phyloP scores from a whole-genome alignment of 2,329 filamentous ascomycete genomes.

The Tolypocladium pustulatum region DNA sequence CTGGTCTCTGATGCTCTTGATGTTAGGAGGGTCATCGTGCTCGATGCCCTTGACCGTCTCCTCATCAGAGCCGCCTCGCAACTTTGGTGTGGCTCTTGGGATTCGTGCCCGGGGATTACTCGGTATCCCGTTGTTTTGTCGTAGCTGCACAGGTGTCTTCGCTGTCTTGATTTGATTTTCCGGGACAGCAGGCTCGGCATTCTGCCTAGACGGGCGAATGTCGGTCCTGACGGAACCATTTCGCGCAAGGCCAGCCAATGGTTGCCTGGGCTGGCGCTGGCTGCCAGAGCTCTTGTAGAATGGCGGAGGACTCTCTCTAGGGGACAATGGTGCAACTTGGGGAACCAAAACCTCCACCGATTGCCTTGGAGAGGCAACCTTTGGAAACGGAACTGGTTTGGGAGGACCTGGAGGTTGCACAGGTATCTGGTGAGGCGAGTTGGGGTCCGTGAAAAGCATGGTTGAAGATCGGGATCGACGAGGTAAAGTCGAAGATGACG shows the following conservation, averaged over 20 bases:
- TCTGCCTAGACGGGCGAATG: slow-evolving; percentile 20
- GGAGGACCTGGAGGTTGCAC: background rate
- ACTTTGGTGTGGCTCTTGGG: slow-evolving; percentile 18
- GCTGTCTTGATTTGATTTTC: slow-evolving; percentile 13
- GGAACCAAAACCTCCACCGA: slow-evolving; percentile 6
- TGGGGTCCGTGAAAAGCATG: background rate
- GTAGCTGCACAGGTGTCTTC: slow-evolving; percentile 28
- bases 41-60: slow-evolving; percentile 45
- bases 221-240: slow-evolving; percentile 17
- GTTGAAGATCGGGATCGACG: background rate
- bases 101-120: slow-evolving; percentile 32
- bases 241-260: slow-evolving; percentile 16
- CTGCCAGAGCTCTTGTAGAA: background rate
- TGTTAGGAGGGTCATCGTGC: slow-evolving; percentile 39
- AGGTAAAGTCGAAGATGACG: background rate
- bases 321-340: slow-evolving; percentile 2
- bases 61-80: slow-evolving; percentile 15
- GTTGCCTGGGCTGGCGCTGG: slow-evolving; percentile 3
- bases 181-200: slow-evolving; percentile 4
- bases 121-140: slow-evolving; percentile 36
- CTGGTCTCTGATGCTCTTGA: slow-evolving; percentile 37
- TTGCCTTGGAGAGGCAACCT: background rate
- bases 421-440: background rate
- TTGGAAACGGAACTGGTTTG: background rate
- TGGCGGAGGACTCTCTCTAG: background rate